Evolutionary conservation across 208 protist genomes (phyloP).

Genomic region (Blastocrithidia nonstop): DNA sequence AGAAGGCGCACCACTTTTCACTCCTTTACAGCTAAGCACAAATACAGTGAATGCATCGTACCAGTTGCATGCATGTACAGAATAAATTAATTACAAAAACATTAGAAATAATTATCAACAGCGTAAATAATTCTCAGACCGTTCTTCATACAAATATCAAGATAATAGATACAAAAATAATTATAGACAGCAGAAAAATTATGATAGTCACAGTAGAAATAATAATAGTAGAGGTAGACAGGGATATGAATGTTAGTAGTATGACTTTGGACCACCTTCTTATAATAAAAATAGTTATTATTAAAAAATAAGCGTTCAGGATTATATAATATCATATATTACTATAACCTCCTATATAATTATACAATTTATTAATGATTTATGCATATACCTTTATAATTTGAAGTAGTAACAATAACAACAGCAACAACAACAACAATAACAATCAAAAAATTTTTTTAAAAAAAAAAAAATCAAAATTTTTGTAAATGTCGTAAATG

Average conservation of each 20-base stretch:
- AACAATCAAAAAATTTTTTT: slow-evolving; percentile 2
- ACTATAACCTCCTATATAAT: not conserved
- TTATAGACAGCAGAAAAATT: slow-evolving; percentile 3
- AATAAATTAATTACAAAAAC: not conserved
- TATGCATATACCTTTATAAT: not conserved
- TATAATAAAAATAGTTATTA: no score
- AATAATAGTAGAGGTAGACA: not conserved
- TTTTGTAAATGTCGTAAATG: not conserved
- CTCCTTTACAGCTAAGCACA: slow-evolving; percentile 30
- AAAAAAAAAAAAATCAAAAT: slow-evolving; percentile 1
- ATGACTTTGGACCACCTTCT: slow-evolving; percentile 4
- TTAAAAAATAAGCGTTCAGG: not conserved
- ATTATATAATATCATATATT: not conserved
- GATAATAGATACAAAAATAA: not conserved
- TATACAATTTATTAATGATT: not conserved
- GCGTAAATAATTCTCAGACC: no score
- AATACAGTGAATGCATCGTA: not conserved
- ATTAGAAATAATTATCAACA: not conserved
- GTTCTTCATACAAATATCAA: not conserved
- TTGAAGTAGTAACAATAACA: no score
- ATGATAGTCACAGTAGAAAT: not conserved
- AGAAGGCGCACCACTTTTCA: slow-evolving; percentile 50
- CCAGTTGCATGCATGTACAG: not conserved
- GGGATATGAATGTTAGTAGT: not conserved
- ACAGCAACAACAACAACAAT: no score